Conservation (phyloP, 139 green algal species). For the Chlorella sorokiniana region DNA sequence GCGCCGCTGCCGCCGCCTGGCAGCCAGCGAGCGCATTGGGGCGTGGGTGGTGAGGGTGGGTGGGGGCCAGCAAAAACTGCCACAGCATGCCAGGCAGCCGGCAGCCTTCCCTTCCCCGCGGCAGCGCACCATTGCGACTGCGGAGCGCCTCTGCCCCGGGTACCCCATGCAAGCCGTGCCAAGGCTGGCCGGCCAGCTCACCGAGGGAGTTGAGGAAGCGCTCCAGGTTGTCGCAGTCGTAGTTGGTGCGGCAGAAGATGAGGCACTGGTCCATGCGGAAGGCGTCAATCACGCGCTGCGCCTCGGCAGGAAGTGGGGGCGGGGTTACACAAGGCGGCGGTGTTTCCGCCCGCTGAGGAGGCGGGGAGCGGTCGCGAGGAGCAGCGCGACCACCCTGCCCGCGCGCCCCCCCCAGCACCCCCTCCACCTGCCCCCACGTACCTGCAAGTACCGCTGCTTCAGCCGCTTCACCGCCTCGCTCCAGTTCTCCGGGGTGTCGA, state of each 20-base stretch:
- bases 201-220: slow-evolving; percentile 66
- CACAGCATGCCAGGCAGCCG: too few species aligned
- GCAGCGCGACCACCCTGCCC: too few species aligned
- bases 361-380: too few species aligned
- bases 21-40: background rate
- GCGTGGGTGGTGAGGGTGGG: background rate
- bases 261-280: slow-evolving; percentile 68
- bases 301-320: background rate
- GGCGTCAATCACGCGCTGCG: slow-evolving; percentile 66
- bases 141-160: too few species aligned
- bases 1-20: slow-evolving; percentile 20
- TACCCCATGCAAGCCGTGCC: background rate
- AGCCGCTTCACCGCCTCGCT: slow-evolving; percentile 75
- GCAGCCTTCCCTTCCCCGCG: too few species aligned
- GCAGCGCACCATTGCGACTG: too few species aligned
- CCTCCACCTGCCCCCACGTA: too few species aligned
- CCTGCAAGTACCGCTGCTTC: slow-evolving; percentile 78
- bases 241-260: slow-evolving; percentile 79
- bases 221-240: slow-evolving; percentile 84
- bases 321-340: background rate
- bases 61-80: background rate
- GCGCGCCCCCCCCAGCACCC: too few species aligned
- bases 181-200: background rate
- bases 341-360: too few species aligned
- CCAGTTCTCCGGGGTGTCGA: slow-evolving; percentile 52